A percentile compares a stretch with the other conserved stretches of the same genome.
Conservation (phyloP, 1,139 yeast species). For the Protomyces lactucae-debilis region DNA sequence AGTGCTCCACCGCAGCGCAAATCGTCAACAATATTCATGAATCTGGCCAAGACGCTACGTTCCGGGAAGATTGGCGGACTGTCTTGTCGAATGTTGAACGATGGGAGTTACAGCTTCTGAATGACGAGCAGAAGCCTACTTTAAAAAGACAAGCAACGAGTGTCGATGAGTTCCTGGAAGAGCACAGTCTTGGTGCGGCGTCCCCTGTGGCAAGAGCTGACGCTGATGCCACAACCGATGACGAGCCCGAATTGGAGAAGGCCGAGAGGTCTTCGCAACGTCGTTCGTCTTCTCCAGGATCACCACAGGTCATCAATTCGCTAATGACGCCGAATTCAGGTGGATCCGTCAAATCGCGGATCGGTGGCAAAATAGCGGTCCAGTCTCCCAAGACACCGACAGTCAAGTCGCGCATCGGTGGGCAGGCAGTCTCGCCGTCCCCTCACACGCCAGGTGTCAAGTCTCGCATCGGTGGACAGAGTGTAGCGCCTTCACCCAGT, state of each 20-base stretch:
- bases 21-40: neutral
- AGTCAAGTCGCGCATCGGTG: neutral
- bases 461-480: neutral
- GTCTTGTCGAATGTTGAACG: neutral
- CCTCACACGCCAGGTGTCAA: neutral
- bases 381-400: neutral
- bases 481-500: neutral
- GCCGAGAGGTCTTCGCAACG: neutral
- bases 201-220: neutral
- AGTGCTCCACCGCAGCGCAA: neutral
- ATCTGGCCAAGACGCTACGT: neutral
- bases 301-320: no score
- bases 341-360: neutral
- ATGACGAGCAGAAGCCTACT: neutral
- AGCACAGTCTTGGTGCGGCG: neutral
- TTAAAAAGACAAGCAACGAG: neutral
- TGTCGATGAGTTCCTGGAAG: neutral
- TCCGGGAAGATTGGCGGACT: slow-evolving; percentile 12
- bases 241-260: neutral
- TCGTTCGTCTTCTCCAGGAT: neutral
- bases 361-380: neutral
- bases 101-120: slow-evolving; percentile 9
- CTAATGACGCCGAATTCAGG: no score
- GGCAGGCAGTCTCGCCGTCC: neutral
- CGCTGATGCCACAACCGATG: neutral